Evolutionary conservation across 2,329 filamentous ascomycete genomes (phyloP), one percentile per base, ranked within the genome.

Genomic region (Ceratocystis cubensis): DNA sequence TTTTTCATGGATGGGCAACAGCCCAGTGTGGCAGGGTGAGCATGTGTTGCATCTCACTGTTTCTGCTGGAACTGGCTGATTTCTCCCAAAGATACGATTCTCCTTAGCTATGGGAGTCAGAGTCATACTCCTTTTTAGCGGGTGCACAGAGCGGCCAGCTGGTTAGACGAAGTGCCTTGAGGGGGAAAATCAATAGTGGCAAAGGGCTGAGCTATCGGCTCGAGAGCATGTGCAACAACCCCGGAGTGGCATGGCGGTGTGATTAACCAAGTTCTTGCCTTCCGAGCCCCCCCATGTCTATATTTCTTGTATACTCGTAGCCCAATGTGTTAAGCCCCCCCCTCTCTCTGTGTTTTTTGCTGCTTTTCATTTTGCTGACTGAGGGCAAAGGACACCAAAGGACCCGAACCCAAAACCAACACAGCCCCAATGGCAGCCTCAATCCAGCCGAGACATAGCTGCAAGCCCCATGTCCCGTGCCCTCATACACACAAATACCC

Each of bases 401-500:
- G 56, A 59, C 30, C 56, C 30, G 8, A 17, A 33, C 56, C 13
- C 30, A 37, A n/a, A 59, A 7, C 33, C n/a, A 33, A 59, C 56
- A 59, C 56, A 59, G 56, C 56, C 56, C 22, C 56, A 59, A 59
- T 59, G 56, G 56, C 56, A 37, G 56, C 28, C 56, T 37, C 56
- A 59, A 13, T 30, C 28, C 56, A 33, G 17, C 56, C 25, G 56
- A 59, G 56, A 59, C 56, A 59, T 17, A 30, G 25, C 30, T 33
- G 28, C 17, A 57, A 57, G 53, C 53, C 53, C 53, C 53, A 37
- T 59, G 56, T 33, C 56, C 56, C 28, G 56, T 59, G 56, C 28
- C 56, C 56, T 33, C 15, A 33, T 59, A 30, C 30, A 20, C 30
- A 59, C 28, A 37, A 37, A 17, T 2, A 20, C n/a, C 15, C 6